Base-by-base conservation (phyloP, 352 stramenopile genomes). In the Sclerospora graminicola region DNA sequence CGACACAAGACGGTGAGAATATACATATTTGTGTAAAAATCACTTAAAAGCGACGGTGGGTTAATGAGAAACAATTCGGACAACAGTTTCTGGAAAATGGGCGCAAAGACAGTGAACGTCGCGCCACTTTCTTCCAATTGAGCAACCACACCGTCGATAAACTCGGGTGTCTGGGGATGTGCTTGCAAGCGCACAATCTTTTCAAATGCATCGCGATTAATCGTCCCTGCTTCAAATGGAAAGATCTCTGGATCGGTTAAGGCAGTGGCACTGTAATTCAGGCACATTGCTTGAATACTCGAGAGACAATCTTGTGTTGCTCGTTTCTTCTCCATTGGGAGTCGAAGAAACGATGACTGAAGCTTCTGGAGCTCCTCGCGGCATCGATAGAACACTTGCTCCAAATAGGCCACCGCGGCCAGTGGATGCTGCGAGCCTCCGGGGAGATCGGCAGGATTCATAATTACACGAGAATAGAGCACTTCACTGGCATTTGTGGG, bases 241-340 rank as follows among this genome's bases (percentile, higher is more conserved):
- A 94, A 91, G 48, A 94, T 88, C 14, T 94, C 82, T 1, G 82
- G 82, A 44, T 94, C 82, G 0, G 75, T 83, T 2, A 94, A 58
- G 11, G 74, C 63, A 7, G 82, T 94, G 2, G 81, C 75, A 41
- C 72, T 88, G 57, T 94, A 94, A 50, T 88, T 91, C 38, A 91
- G 60, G 41, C 76, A 87, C 74, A 87, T 87, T 33, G 84, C 72
- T 2, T 59, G 60, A 27, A 91, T 61, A 31, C 51, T 82, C 36
- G 14, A 33, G 10, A 89, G 47, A 53, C 66, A 82, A 15, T 76
- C 43, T 26, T 80, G 63, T 0, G 62, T 64, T 20, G 68, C 56
- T 28, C 65, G 47, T 35, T 87, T 86, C 41, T 82, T 73, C 1
- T 57, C 54, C 2, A 54, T 43, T 0, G 60, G 31, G 2, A 86